Evolutionary conservation across 2,329 filamentous ascomycete species (phyloP).

Genomic region (Fusarium buxicola): DNA sequence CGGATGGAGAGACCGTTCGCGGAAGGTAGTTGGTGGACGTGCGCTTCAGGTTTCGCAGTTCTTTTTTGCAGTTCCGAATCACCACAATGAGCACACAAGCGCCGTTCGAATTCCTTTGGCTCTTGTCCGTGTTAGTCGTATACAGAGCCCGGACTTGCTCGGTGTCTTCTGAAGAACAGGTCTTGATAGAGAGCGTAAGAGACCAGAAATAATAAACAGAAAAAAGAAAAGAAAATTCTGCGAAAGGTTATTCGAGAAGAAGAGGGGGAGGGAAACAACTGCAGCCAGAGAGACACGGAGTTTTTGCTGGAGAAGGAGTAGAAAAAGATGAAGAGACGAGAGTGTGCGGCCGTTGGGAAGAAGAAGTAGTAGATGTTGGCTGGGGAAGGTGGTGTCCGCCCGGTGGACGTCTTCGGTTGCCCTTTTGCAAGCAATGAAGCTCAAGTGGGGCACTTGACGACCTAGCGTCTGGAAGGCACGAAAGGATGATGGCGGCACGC

Average conservation of each 20-base stretch:
- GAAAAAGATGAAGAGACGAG: slow-evolving; percentile 35
- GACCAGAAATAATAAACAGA: slow-evolving; percentile 7
- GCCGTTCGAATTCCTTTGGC: slow-evolving; percentile 3
- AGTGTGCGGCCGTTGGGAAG: slow-evolving; percentile 24
- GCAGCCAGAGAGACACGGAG: slow-evolving; percentile 7
- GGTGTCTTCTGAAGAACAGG: slow-evolving; percentile 14
- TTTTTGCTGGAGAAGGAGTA: slow-evolving; percentile 13
- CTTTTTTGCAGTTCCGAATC: background rate
- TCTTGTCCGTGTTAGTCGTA: slow-evolving; percentile 18
- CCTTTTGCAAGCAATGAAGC: slow-evolving; percentile 22
- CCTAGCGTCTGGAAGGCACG: slow-evolving; percentile 8
- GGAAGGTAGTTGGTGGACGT: background rate
- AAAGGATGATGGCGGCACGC: slow-evolving; percentile 9
- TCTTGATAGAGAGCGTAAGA: slow-evolving; percentile 28
- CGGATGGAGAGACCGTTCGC: slow-evolving; percentile 19
- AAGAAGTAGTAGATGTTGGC: slow-evolving; percentile 3
- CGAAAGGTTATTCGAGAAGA: background rate
- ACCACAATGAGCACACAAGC: background rate
- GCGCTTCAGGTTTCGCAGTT: slow-evolving; percentile 8
- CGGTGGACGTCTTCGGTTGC: slow-evolving; percentile 11
- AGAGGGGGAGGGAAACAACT: background rate
- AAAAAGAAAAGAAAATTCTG: slow-evolving; percentile 5
- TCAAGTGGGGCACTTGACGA: slow-evolving; percentile 24
- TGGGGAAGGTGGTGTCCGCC: slow-evolving; percentile 24
- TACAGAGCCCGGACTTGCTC: slow-evolving; percentile 10